Evolutionary conservation across 192 early-diverging fungal species (phyloP).

Genomic region (Piromyces sp.): DNA sequence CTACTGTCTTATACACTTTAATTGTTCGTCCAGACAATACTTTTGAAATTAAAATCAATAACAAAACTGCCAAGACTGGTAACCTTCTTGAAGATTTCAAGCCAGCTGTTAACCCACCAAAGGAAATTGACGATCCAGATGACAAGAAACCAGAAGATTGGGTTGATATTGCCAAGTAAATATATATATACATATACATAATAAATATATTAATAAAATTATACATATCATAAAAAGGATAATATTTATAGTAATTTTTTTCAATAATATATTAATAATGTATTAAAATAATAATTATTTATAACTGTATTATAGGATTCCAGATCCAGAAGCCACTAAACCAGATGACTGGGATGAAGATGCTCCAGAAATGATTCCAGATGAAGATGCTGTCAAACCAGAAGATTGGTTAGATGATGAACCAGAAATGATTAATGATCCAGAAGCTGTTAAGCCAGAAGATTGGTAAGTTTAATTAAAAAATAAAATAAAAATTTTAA

Average conservation of each 20-base stretch:
- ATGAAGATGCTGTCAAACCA: slow-evolving; percentile 62
- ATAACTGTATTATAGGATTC: slow-evolving; percentile 23
- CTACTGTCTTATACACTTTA: slow-evolving; percentile 65
- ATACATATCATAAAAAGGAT: no score
- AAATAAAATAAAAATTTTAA: no score
- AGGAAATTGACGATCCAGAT: slow-evolving; percentile 56
- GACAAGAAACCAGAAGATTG: slow-evolving; percentile 76
- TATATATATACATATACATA: no score
- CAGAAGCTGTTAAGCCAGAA: slow-evolving; percentile 61
- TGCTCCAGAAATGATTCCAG: slow-evolving; percentile 57
- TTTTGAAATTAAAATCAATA: slow-evolving; percentile 63
- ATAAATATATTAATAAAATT: not conserved
- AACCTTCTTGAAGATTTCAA: slow-evolving; percentile 58
- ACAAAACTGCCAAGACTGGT: slow-evolving; percentile 39
- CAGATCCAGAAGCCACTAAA: slow-evolving; percentile 61
- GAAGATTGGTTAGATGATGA: slow-evolving; percentile 79
- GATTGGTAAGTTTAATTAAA: slow-evolving; percentile 47
- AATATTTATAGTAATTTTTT: no score
- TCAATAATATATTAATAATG: no score
- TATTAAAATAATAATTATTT: no score
- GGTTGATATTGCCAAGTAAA: slow-evolving; percentile 66
- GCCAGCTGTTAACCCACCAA: slow-evolving; percentile 74
- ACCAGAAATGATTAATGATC: slow-evolving; percentile 51
- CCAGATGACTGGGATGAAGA: slow-evolving; percentile 77
- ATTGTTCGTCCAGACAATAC: slow-evolving; percentile 65